Evolutionary conservation across 345 rosid genomes (phyloP).

Genomic region (Brassica juncea): DNA sequence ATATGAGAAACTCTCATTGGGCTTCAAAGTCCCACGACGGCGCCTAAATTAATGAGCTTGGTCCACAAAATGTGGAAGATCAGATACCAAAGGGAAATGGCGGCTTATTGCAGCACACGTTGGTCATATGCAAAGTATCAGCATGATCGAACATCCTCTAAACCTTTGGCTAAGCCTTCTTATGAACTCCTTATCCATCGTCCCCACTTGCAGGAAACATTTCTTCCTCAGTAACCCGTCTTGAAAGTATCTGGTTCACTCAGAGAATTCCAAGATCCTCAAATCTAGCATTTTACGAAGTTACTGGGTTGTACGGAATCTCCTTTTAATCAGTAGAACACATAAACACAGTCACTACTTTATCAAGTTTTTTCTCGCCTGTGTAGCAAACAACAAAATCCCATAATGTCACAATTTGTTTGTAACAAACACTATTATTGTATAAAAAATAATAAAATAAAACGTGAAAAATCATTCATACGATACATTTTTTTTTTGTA

Average conservation of each 20-base stretch:
- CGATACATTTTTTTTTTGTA: neutral
- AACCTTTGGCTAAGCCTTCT: slow-evolving; percentile 45
- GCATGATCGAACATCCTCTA: slow-evolving; percentile 68
- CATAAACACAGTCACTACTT: neutral
- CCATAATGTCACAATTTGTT: neutral
- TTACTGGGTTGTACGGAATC: neutral
- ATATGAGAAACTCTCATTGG: neutral
- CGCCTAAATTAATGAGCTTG: neutral
- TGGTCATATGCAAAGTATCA: slow-evolving; percentile 96
- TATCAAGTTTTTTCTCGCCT: slow-evolving; percentile 3
- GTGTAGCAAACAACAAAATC: neutral
- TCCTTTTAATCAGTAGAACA: neutral
- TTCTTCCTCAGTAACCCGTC: slow-evolving; percentile 66
- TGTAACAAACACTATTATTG: slow-evolving; percentile 2
- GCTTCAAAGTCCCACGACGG: neutral
- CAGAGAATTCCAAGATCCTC: slow-evolving; percentile 38
- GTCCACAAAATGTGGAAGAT: neutral
- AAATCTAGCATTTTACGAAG: slow-evolving; percentile 44
- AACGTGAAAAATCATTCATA: slow-evolving; percentile 6
- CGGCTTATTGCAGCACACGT: neutral
- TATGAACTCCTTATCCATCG: slow-evolving; percentile 51
- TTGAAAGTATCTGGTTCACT: slow-evolving; percentile 51
- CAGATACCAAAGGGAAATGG: neutral
- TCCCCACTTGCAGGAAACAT: slow-evolving; percentile 90
- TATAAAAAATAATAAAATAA: neutral